These are phyloP conservation scores for Gyrodon lividus DNA, from an alignment of 768 basidiomycete genomes.

Conservation along the genomic window DNA sequence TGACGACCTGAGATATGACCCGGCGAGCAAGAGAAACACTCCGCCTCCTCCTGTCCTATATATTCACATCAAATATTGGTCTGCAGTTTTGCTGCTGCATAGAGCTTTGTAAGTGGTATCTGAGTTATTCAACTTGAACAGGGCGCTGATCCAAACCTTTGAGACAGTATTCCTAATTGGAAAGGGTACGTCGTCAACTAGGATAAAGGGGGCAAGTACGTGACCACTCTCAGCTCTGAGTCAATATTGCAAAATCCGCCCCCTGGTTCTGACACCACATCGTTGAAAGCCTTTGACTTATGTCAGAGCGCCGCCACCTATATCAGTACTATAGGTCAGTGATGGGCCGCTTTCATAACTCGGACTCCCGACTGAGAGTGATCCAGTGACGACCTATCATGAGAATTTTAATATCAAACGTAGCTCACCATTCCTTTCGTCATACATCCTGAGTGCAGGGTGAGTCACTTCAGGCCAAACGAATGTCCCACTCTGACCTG, in stretches of 20 bases:
- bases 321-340: conserved; percentile 61
- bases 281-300: conserved; percentile 70
- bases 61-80: conserved; percentile 76
- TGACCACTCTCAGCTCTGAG: conserved; percentile 36
- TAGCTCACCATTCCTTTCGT: conserved; percentile 63
- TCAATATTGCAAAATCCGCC: conserved; percentile 43
- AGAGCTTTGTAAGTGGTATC: conserved; percentile 68
- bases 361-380: conserved; percentile 6
- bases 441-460: conserved; percentile 72
- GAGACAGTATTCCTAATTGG: conserved; percentile 67
- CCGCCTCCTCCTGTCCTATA: conserved; percentile 67
- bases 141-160: conserved; percentile 11
- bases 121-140: not conserved
- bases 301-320: conserved; percentile 74
- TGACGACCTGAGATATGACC: conserved; percentile 58
- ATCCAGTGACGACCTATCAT: conserved; percentile 51
- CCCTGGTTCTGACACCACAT: conserved; percentile 39
- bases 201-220: not conserved
- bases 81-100: conserved; percentile 68
- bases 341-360: not conserved
- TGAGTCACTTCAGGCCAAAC: conserved; percentile 36
- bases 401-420: conserved; percentile 61
- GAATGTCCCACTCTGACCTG: not conserved
- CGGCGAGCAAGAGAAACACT: conserved; percentile 47
- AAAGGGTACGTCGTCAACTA: conserved; percentile 46